A percentile compares a stretch with the other conserved stretches of the same genome.
phyloP scores from a whole-genome alignment of 2,329 filamentous ascomycete species.

The Neophaeococcomyces aloes region DNA sequence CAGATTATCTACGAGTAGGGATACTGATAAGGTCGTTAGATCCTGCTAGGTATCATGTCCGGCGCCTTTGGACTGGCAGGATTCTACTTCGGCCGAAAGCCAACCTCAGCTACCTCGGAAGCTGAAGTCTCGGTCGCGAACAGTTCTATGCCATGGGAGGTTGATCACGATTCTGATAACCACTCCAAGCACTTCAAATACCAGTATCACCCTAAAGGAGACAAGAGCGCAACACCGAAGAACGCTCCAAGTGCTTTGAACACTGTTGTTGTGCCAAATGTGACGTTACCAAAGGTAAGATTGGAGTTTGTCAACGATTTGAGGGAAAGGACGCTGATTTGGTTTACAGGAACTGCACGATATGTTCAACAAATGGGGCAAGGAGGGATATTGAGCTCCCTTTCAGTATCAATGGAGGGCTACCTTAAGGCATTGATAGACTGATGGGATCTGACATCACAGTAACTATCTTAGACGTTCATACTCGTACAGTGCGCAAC shows the following conservation, averaged over 20 bases:
- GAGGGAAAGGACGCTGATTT: no score
- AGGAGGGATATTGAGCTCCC: constrained; percentile 65
- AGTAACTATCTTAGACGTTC: no score
- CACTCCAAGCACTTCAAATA: constrained; percentile 57
- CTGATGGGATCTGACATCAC: no score
- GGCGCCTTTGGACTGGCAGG: constrained; percentile 78
- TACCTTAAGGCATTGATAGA: no score
- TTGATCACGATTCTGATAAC: constrained; percentile 54
- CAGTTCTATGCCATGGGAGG: constrained; percentile 86
- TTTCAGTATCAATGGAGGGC: not conserved
- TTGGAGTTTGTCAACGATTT: no score
- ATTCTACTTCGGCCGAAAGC: constrained; percentile 68
- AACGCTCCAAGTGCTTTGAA: constrained; percentile 93
- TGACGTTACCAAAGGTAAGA: constrained; percentile 77
- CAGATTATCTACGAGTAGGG: not conserved
- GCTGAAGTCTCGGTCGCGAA: constrained; percentile 61
- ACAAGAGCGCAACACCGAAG: constrained; percentile 62
- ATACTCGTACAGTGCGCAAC: constrained; percentile 5
- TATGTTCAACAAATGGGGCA: constrained; percentile 99
- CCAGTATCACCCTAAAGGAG: constrained; percentile 77
- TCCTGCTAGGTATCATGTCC: constrained; percentile 85
- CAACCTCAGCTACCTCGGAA: constrained; percentile 77
- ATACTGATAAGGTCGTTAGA: constrained; percentile 40
- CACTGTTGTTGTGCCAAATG: constrained; percentile 84
- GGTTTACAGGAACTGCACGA: constrained; percentile 69